Percentiles rank a stretch among this genome's conserved stretches.
Evolutionary conservation across 257 asterid species (phyloP).

Genomic region (Nicotiana tabacum): DNA sequence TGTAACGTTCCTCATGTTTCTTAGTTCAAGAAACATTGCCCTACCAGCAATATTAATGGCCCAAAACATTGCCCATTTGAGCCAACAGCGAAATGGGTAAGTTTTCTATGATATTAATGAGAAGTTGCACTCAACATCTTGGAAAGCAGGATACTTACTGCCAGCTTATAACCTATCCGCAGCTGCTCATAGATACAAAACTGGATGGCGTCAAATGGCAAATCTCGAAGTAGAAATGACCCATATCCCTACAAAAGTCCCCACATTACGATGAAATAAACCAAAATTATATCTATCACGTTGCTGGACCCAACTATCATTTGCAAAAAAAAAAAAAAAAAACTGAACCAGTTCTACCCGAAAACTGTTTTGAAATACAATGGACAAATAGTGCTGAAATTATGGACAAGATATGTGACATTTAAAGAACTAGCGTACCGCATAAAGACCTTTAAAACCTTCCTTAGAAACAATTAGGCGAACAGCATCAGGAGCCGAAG

Average conservation of each 20-base stretch:
- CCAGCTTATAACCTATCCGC: slow-evolving; percentile 84
- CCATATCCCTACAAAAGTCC: slow-evolving; percentile 63
- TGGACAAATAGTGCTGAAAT: not conserved
- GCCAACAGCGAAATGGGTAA: not conserved
- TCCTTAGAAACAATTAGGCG: slow-evolving; percentile 72
- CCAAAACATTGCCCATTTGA: too few species aligned
- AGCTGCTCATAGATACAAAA: slow-evolving; percentile 91
- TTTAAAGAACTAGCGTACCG: slow-evolving; percentile 41
- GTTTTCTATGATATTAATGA: not conserved
- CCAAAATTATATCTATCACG: not conserved
- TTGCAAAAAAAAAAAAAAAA: not conserved
- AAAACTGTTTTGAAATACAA: not conserved
- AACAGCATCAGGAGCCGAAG: slow-evolving; percentile 88
- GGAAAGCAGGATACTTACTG: slow-evolving; percentile 46
- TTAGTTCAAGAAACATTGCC: not conserved
- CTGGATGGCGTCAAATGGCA: slow-evolving; percentile 80
- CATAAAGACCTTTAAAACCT: slow-evolving; percentile 91
- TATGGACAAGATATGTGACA: not conserved
- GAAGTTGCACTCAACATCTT: not conserved
- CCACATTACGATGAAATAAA: not conserved
- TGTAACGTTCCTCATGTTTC: not conserved
- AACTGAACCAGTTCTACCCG: not conserved
- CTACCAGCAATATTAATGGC: too few species aligned
- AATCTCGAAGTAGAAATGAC: slow-evolving; percentile 72
- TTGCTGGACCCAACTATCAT: not conserved